These are phyloP conservation scores for Kingdonia uniflora DNA, from an alignment of 164 flowering plant genomes.

Conservation along the genomic window DNA sequence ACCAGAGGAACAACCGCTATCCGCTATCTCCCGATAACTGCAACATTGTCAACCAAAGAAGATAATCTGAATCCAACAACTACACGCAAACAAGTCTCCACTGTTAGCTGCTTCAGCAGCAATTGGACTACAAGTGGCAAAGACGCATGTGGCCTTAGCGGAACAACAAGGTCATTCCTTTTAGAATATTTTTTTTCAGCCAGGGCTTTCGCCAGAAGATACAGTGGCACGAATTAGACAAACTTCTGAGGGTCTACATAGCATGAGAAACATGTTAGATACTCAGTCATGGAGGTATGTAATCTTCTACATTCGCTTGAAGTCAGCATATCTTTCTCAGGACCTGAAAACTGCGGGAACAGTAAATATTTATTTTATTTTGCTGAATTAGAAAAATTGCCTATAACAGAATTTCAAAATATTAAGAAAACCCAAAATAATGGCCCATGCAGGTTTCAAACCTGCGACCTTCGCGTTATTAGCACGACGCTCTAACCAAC, in stretches of 20 bases:
- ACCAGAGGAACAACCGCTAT: background rate
- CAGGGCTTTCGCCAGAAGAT: constrained; percentile 77
- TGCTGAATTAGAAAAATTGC: too few relatives aligned
- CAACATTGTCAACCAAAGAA: constrained; percentile 16
- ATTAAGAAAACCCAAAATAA: too few relatives aligned
- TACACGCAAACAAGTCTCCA: constrained; percentile 26
- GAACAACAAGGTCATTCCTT: constrained; percentile 59
- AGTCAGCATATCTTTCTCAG: constrained; percentile 52
- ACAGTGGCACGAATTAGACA: constrained; percentile 68
- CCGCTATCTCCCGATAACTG: constrained; percentile 3
- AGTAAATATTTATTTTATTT: too few relatives aligned
- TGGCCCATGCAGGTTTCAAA: constrained; percentile 88
- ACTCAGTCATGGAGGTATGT: constrained; percentile 82
- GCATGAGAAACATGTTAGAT: constrained; percentile 73
- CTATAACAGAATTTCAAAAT: too few relatives aligned
- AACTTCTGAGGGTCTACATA: constrained; percentile 71
- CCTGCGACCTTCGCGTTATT: constrained; percentile 96
- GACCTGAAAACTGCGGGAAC: constrained; percentile 60
- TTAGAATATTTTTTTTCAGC: constrained; percentile 53
- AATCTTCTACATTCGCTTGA: constrained; percentile 59
- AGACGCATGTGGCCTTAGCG: constrained; percentile 32
- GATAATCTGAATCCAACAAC: constrained; percentile 3
- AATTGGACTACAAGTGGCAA: constrained; percentile 15
- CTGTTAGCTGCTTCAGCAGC: constrained; percentile 27
- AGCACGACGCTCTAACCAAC: constrained; percentile 98